Base-by-base conservation (phyloP, 2,329 filamentous ascomycete species). In the Fusarium falciforme region DNA sequence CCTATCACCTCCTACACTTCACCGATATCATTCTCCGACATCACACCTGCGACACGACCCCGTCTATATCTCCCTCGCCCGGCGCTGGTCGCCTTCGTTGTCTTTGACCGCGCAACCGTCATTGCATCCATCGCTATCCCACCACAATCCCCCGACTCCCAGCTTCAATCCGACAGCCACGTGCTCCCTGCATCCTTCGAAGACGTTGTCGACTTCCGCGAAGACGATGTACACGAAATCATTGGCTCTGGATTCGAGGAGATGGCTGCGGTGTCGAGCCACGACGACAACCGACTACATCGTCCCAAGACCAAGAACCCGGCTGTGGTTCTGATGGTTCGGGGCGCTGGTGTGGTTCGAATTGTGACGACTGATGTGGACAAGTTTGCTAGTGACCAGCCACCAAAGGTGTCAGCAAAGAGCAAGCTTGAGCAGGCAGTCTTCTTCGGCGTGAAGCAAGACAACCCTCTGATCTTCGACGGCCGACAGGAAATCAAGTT, bases 391-490 rank as follows among this genome's bases (percentile, higher is more conserved):
- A 89, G 88, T 70, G 88, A 89, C 61, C 83, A 84, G 62, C 86
- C 89, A 6, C 90, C 90, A 2, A 83, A 86, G 74, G 89, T 97
- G 17, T 95, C 93, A 1, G 93, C 94, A 8, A 96, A 94, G 83
- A 94, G 91, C 83, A 98, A 96, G 83, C 88, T 99, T 44, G 94
- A 98, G 79, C 95, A 99, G 83, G 95, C 95, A 3, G 93, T 98
- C 1, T 98, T 98, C 83, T 98, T 94, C 80, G 95, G 95, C 2
- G 91, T 90, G 57, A 91, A 93, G 79, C 89, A 92, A 71, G 91
- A 94, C 78, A 98, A 95, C 77, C 93, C 96, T n/a, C 84, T 99
- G n/a, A 91, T 95, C 71, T 94, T 99, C 77, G 90, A 92, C 49
- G 89, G 91, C 49, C 89, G 90, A 72, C 87, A 89, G 42, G 90